Base-by-base conservation (phyloP, 352 stramenopile genomes). In the Pythium apleroticum region DNA sequence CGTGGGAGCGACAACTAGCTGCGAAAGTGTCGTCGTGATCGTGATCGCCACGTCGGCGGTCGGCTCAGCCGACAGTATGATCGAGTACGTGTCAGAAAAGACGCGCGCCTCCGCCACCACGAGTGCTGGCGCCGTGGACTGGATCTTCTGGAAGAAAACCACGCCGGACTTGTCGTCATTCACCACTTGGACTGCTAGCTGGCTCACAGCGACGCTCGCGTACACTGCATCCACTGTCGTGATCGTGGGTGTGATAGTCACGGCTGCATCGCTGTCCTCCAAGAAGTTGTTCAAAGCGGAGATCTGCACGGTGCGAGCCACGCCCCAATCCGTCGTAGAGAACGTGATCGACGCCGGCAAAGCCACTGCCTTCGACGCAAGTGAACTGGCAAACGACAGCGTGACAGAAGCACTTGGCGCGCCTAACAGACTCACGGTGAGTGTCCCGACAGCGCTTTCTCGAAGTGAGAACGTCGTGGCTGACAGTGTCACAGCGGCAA, bases 161-260 rank as follows among this genome's bases (percentile, higher is more conserved):
- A 90, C 69, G 1, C 70, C 66, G 1, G 81, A 84, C 1, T 54
- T 58, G 30, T 90, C 81, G 43, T 88, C 80, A 25, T 90, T 88
- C 3, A 77, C 19, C 28, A 89, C 71, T 35, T 81, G 69, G 15
- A 90, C 72, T 6, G 60, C 54, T 12, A 84, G 17, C 7, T 64
- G 33, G 11, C 55, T 53, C 9, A 81, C 41, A 1, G 33, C 3
- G 20, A 70, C 77, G 0, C 37, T 48, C 0, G 64, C 57, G 49
- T 90, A 88, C 4, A 84, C 11, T 0, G 55, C 17, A 55, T 90
- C 81, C 0, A 27, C 73, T 8, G 77, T 82, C 0, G 46, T 58
- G 20, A 82, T 67, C 3, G 66, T 60, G 3, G 65, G 46, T 1
- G 53, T 65, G 33, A 88, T 64, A 0, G 28, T 59, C 20, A 72